Evolutionary conservation across 139 green algal species (phyloP).

Genomic region (Desmodesmus armatus): DNA sequence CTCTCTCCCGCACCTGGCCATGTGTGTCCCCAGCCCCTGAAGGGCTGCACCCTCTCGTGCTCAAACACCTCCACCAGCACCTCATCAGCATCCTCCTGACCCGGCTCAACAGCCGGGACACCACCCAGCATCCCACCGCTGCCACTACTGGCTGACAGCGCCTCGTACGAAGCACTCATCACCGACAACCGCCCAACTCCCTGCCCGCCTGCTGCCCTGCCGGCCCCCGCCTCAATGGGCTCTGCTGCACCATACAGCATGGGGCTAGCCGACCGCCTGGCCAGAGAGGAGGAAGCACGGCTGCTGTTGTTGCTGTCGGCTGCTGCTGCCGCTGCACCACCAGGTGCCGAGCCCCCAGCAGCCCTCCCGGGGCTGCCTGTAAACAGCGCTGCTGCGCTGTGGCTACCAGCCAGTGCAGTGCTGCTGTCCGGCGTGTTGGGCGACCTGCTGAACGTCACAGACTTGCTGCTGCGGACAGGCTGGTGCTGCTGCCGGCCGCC

Average conservation of each 20-base stretch:
- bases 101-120: neutral
- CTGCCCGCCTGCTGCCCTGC: neutral
- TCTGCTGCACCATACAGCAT: neutral
- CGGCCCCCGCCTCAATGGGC: neutral
- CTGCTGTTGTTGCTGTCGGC: slow-evolving; percentile 16
- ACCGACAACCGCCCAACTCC: neutral
- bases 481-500: too few relatives aligned
- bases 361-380: too few relatives aligned
- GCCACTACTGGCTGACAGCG: neutral
- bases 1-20: slow-evolving; percentile 72
- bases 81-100: slow-evolving; percentile 39
- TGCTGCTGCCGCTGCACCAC: neutral
- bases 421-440: too few relatives aligned
- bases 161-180: neutral
- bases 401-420: too few relatives aligned
- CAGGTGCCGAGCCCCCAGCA: neutral
- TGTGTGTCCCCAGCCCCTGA: slow-evolving; percentile 84
- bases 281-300: neutral
- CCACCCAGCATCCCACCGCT: neutral
- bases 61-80: slow-evolving; percentile 81
- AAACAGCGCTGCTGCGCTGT: too few relatives aligned
- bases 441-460: too few relatives aligned
- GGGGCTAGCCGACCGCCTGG: slow-evolving; percentile 15
- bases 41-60: slow-evolving; percentile 90
- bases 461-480: too few relatives aligned